Evolutionary conservation across 2,329 filamentous ascomycete genomes (phyloP), one percentile per base, ranked within the genome.

Genomic region (Rugonectria rugulosa): DNA sequence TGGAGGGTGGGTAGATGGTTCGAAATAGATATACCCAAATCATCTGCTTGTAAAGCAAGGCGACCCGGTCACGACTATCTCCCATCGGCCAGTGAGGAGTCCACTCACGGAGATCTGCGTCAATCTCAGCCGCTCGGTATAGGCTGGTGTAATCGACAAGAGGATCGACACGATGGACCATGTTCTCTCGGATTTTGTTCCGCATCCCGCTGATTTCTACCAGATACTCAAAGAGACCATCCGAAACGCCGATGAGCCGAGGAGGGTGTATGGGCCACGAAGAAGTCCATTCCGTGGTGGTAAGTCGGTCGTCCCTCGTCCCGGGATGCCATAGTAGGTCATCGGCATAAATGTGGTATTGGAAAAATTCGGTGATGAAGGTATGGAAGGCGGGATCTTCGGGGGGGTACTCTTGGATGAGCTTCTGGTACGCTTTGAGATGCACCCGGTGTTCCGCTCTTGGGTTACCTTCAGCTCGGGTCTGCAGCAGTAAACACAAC

Each of bases 171-270:
- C 84, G 62, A 77, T 49, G 82, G 69, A 49, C 80, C 63, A 92
- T 87, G 46, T 91, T 87, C 26, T 79, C 77, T 6, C 92, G 85
- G 58, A 96, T 89, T 3, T 81, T 81, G 71, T 93, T 89, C 36
- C 92, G 84, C 31, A 97, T 83, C 11, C 84, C 83, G 2, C 90
- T 92, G 57, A 96, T 94, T 66, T 90, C 86, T 7, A 88, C 88
- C 24, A 97, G 87, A 68, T 90, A 88, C 27, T 84, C 82, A 69
- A 96, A 92, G 2, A 97, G 78, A 1, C 91, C 91, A 66, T 97
- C 92, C 34, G 89, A 86, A 21, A 96, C 88, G 19, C 92, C 92
- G 6, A 96, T 79, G 5, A 96, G 79, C n/a, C 83, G 79, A 5
- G 81, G 78, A 0, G 79, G 75, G 15, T 81, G 72, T 23, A 82